These are phyloP conservation scores for Suillus cothurnatus DNA, from an alignment of 768 basidiomycete species.

Conservation along the genomic window DNA sequence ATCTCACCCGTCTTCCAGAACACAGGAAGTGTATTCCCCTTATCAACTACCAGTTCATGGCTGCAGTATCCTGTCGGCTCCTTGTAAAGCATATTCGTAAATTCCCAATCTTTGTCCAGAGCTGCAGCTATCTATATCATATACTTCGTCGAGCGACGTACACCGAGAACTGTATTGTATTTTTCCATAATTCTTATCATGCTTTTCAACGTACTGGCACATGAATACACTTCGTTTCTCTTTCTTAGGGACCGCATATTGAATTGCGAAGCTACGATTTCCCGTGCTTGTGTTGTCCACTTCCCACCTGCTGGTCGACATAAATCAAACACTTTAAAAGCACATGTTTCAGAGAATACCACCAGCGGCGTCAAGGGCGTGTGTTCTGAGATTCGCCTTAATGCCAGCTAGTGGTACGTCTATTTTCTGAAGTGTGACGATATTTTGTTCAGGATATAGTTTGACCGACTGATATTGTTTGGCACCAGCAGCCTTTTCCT, in stretches of 20 bases:
- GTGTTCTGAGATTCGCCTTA: not conserved
- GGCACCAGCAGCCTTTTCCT: not conserved
- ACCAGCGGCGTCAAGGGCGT: not conserved
- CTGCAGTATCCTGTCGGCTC: not conserved
- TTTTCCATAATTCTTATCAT: not conserved
- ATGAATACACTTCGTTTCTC: not conserved
- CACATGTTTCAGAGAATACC: not conserved
- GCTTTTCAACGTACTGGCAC: not conserved
- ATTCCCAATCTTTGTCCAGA: no score
- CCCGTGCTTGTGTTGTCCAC: not conserved
- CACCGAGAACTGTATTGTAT: conserved; percentile 1
- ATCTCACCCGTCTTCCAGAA: conserved; percentile 4
- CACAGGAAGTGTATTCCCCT: not conserved
- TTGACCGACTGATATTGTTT: not conserved
- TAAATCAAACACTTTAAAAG: not conserved
- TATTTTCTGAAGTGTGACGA: not conserved
- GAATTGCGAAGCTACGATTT: not conserved
- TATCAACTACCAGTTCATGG: not conserved
- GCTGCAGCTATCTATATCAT: not conserved
- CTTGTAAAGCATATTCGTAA: not conserved
- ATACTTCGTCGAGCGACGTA: not conserved
- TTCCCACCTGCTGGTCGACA: not conserved
- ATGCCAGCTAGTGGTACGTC: not conserved
- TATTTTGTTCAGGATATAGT: not conserved
- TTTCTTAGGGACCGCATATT: not conserved